A percentile compares a stretch with the other conserved stretches of the same genome.
phyloP scores from a whole-genome alignment of 345 rosid species.

The Gynandropsis gynandra region DNA sequence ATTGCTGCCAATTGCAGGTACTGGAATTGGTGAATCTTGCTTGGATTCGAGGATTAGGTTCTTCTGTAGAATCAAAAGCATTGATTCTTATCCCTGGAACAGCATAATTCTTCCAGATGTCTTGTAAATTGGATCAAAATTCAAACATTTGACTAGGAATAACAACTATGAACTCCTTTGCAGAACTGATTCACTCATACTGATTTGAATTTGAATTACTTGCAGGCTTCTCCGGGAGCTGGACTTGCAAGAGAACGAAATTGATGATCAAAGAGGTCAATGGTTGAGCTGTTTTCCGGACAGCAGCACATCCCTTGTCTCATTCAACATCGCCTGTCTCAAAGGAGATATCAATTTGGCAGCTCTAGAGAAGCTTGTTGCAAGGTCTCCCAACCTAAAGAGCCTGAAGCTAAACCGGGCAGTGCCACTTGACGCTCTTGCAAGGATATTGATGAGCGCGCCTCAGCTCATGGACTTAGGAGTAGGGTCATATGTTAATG shows the following conservation, averaged over 20 bases:
- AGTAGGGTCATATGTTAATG: slow-evolving; percentile 69
- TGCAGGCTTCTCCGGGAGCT: slow-evolving; percentile 78
- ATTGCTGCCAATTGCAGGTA: slow-evolving; percentile 92
- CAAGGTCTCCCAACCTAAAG: slow-evolving; percentile 81
- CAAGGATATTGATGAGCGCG: slow-evolving; percentile 51
- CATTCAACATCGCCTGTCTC: slow-evolving; percentile 89
- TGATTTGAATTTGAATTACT: slow-evolving; percentile 1
- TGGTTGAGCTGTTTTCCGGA: slow-evolving; percentile 94
- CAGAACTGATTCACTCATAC: neutral
- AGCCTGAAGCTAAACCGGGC: slow-evolving; percentile 76
- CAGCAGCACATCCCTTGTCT: slow-evolving; percentile 58
- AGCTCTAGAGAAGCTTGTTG: slow-evolving; percentile 81
- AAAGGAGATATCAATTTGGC: slow-evolving; percentile 70
- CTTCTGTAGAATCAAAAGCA: neutral
- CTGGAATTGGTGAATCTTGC: neutral
- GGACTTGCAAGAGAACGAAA: slow-evolving; percentile 93
- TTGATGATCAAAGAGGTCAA: slow-evolving; percentile 88
- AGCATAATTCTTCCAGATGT: too few relatives aligned
- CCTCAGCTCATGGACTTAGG: slow-evolving; percentile 82
- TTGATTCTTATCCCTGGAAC: neutral
- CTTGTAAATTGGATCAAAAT: too few relatives aligned
- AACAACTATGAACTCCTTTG: too few relatives aligned
- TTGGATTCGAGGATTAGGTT: too few relatives aligned
- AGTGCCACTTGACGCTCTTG: slow-evolving; percentile 63
- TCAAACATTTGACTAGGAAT: too few relatives aligned